Evolutionary conservation across 2,329 filamentous ascomycete genomes (phyloP), one percentile per base, ranked within the genome.

Genomic region (Waltergamsia citrina): DNA sequence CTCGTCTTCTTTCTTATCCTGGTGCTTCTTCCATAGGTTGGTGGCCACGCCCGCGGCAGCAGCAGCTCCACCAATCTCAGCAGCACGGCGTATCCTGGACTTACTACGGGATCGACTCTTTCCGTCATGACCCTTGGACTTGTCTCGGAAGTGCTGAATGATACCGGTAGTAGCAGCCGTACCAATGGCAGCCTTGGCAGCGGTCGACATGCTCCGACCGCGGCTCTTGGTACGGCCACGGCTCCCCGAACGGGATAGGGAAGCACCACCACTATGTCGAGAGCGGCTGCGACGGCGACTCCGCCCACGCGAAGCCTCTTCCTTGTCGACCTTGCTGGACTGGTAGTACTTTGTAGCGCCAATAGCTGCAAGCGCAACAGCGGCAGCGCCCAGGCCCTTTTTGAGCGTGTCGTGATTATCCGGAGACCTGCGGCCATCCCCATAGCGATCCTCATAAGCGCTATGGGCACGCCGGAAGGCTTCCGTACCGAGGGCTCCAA

Each of bases 291-390:
- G 62, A 27, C 57, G 64, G 21, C 69, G 64, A 44, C 67, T 69
- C 29, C 74, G 69, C 8, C 76, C 76, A 32, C 76, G 69, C 20
- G 41, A 57, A 11, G 63, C 52, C 44, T 79, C 74, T 41, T 78
- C 75, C 46, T 69, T 74, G 29, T 78, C 71, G 29, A 69, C 53
- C 47, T 74, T 77, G 52, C 65, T 71, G 43, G 69, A 66, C 41
- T 78, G 69, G 49, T 73, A 70, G 46, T 78, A 78, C 48, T 79
- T 78, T 41, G 74, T 67, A 5, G 75, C 75, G n/a, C 75, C 76
- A 4, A 75, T 74, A 15, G 77, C 71, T 7, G 75, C 76, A 17
- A 80, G 61, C 12, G 74, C 75, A 16, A 76, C 74, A 8, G 74
- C 75, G 7, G 76, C 76, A 27, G 79, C 63, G 21, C 74, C 76